Conservation (phyloP, 2,329 filamentous ascomycete genomes). For the Sarocladium kiliense region DNA sequence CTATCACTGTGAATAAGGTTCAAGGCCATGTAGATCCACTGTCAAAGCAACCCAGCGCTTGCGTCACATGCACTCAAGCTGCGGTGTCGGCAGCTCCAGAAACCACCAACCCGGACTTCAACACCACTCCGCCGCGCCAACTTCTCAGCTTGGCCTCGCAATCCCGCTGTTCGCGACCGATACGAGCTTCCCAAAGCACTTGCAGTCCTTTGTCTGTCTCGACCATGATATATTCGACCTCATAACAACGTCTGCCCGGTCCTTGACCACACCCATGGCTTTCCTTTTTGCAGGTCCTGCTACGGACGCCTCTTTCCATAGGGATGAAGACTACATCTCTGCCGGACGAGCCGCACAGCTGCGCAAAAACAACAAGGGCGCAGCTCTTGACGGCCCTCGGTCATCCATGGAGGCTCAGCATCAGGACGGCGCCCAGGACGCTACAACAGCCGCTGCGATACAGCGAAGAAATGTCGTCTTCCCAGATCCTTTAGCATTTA, state of each 20-base stretch:
- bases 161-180: neutral
- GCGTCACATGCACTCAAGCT: slow-evolving; percentile 3
- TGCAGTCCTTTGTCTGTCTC: neutral
- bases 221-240: neutral
- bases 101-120: no score
- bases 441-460: slow-evolving; percentile 17
- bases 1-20: no score
- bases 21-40: no score
- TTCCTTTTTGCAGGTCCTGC: slow-evolving; percentile 5
- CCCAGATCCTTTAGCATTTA: slow-evolving; percentile 53
- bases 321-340: slow-evolving; percentile 12
- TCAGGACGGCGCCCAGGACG: neutral
- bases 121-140: neutral
- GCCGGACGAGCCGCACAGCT: neutral
- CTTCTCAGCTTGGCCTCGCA: neutral
- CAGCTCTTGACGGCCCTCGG: neutral
- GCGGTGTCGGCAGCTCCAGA: neutral
- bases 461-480: slow-evolving; percentile 46
- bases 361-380: neutral
- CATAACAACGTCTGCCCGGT: neutral
- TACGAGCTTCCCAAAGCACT: neutral
- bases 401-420: neutral
- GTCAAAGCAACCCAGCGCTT: neutral
- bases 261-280: neutral
- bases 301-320: slow-evolving; percentile 12